phyloP scores from a whole-genome alignment of 225 moss, liverwort and hornwort species.

The Pleurozium schreberi region DNA sequence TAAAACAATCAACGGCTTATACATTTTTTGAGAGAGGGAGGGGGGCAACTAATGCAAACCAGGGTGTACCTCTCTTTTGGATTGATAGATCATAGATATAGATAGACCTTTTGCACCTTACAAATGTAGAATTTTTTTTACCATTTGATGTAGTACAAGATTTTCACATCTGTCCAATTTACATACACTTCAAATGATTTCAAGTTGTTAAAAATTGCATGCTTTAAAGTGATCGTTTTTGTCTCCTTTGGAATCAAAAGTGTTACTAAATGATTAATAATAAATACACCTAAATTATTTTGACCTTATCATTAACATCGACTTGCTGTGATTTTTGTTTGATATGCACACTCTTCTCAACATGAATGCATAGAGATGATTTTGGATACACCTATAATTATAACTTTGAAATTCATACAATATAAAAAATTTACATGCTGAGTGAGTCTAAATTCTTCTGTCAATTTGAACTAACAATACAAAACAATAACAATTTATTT shows the following conservation, averaged over 20 bases:
- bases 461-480: not conserved
- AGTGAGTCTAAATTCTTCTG: not conserved
- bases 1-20: too few species aligned
- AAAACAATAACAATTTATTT: too few species aligned
- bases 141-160: not conserved
- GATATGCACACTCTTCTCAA: not conserved
- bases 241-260: not conserved
- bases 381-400: not conserved
- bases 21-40: too few species aligned
- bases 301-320: not conserved
- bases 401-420: too few species aligned
- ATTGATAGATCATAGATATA: too few species aligned
- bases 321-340: not conserved
- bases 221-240: not conserved
- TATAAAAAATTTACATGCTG: too few species aligned
- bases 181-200: not conserved
- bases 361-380: fast-evolving
- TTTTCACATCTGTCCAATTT: too few species aligned
- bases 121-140: not conserved
- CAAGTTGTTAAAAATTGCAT: not conserved
- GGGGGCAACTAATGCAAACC: too few species aligned
- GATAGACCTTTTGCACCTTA: not conserved
- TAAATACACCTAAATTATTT: not conserved
- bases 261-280: not conserved
- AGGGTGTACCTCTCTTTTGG: too few species aligned